Evolutionary conservation across 2,329 filamentous ascomycete genomes (phyloP), one percentile per base, ranked within the genome.

Genomic region (Sphaerulina vaccinii): DNA sequence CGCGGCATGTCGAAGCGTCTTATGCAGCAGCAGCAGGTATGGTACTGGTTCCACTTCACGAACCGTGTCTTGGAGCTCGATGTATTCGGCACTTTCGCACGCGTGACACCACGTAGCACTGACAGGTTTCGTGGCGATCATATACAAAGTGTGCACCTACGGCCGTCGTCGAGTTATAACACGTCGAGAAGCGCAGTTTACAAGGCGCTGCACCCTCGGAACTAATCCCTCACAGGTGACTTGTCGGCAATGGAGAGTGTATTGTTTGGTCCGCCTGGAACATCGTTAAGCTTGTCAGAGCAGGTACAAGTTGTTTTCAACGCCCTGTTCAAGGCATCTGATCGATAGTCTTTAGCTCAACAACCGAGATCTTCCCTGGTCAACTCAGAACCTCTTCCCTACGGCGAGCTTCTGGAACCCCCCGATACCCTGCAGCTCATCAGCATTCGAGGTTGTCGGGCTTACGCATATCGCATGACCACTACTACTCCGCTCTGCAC

Each of bases 401-500:
- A 46, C 42, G 8, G 36, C 32, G 19, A 24, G 8, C 8, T 36
- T 8, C 19, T 44, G n/a, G 15, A 36, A n/a, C 32, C 19, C 32
- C 19, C 32, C 42, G 32, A 19, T 36, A 21, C 42, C 29, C 22
- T 35, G 42, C 29, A 46, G 32, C 29, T 24, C 19, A 38, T 16
- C n/a, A 15, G 39, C 23, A 22, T 15, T 23, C 21, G 13, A 18
- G 22, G n/a, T 44, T 16, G 29, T 16, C n/a, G 24, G 33, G 15
- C 27, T 44, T 27, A n/a, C 19, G 18, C 29, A 24, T 23, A 15
- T 32, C 13, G 19, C 18, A 37, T n/a, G n/a, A n/a, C n/a, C 16
- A 44, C 27, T 44, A n/a, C n/a, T 11, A 24, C 43, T 23, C 19
- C 35, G 19, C 32, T 46, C 21, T 46, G 43, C 33, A 36, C 33